Percentiles rank a stretch among this genome's conserved stretches.
phyloP scores from a whole-genome alignment of 345 rosid genomes.

The Chamaenerion angustifolium region DNA sequence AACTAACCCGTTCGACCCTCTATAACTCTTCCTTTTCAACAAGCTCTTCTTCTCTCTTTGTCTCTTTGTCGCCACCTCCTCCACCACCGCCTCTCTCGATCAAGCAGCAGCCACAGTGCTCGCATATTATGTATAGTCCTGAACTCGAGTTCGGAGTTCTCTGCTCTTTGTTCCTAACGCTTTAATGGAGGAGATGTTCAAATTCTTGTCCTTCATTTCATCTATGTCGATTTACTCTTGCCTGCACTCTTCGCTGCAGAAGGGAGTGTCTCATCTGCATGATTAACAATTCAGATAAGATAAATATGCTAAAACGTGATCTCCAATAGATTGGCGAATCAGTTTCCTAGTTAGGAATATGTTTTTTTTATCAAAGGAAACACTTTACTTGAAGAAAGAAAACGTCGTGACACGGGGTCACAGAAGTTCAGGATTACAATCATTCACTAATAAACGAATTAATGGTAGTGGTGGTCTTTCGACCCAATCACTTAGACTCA shows the following conservation, averaged over 20 bases:
- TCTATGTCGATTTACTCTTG: constrained; percentile 30
- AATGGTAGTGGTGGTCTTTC: no score
- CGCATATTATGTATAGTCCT: constrained; percentile 5
- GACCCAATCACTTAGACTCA: no score
- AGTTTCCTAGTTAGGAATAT: not conserved
- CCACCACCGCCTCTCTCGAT: no score
- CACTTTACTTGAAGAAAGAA: no score
- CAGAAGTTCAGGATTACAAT: no score
- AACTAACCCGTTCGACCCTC: no score
- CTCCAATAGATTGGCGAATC: not conserved
- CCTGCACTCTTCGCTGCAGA: constrained; percentile 27
- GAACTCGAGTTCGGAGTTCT: constrained; percentile 6
- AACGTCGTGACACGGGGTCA: no score
- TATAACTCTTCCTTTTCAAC: no score
- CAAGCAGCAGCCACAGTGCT: constrained; percentile 13
- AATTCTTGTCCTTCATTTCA: constrained; percentile 18
- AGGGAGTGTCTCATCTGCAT: constrained; percentile 33
- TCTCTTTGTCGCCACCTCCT: no score
- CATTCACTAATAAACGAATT: no score
- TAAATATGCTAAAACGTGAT: not conserved
- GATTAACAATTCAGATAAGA: constrained; percentile 3
- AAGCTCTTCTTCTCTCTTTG: no score
- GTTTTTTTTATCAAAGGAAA: no score
- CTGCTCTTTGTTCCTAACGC: constrained; percentile 15
- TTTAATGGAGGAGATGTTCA: constrained; percentile 16